A percentile compares a stretch with the other conserved stretches of the same genome.
phyloP scores from a whole-genome alignment of 805 yeast genomes.

The Spencermartinsiella europaea region DNA sequence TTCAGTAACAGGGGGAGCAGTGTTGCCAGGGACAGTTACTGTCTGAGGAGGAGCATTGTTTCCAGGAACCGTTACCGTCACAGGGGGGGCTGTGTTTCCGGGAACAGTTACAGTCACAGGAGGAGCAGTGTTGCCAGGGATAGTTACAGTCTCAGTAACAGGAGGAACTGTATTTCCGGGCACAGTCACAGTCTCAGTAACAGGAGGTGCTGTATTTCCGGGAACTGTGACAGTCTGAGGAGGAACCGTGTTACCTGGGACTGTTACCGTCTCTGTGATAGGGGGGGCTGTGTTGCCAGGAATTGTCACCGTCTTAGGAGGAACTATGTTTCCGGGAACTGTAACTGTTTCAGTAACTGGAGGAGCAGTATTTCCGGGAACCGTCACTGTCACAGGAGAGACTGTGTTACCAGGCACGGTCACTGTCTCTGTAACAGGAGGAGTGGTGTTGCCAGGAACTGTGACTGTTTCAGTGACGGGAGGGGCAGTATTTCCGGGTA shows the following conservation, averaged over 20 bases:
- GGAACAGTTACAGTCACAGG: constrained; percentile 7
- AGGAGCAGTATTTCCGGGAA: constrained; percentile 5
- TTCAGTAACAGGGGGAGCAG: background rate
- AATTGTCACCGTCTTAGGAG: constrained; percentile 3
- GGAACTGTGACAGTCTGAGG: constrained; percentile 7
- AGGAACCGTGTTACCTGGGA: constrained; percentile 15
- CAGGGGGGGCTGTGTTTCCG: constrained; percentile 15
- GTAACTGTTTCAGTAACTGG: constrained; percentile 3
- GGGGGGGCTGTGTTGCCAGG: constrained; percentile 6
- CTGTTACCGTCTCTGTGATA: constrained; percentile 15
- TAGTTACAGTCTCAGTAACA: constrained; percentile 7
- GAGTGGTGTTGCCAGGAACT: constrained; percentile 4
- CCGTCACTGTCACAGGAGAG: constrained; percentile 11
- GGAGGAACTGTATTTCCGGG: constrained; percentile 12
- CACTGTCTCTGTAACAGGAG: constrained; percentile 17
- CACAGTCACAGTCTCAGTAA: constrained; percentile 12
- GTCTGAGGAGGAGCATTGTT: background rate
- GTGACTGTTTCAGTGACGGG: constrained; percentile 12
- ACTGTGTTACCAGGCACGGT: constrained; percentile 16
- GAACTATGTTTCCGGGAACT: background rate
- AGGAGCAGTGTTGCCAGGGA: constrained; percentile 6
- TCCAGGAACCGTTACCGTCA: constrained; percentile 7
- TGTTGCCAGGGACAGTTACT: background rate
- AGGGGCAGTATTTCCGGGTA: constrained; percentile 15
- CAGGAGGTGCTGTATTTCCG: constrained; percentile 15